These are phyloP conservation scores for Globisporangium recalcitrans DNA, from an alignment of 352 stramenopile genomes.

Conservation along the genomic window DNA sequence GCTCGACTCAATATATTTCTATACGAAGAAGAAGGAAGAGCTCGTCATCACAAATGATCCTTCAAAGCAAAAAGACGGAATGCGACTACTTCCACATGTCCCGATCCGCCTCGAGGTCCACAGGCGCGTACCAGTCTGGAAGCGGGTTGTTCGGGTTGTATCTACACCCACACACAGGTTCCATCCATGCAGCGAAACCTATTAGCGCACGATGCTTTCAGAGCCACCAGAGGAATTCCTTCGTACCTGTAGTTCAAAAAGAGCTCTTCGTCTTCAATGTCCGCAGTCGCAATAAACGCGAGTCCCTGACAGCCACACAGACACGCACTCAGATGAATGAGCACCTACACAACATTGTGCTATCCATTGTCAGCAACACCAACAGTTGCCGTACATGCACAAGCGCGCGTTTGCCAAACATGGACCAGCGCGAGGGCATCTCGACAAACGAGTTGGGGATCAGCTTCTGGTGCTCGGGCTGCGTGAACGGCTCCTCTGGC, in stretches of 20 bases:
- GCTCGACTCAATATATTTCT: slow-evolving; percentile 12
- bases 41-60: neutral
- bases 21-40: neutral
- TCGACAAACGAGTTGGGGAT: slow-evolving; percentile 84
- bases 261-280: slow-evolving; percentile 83
- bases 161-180: slow-evolving; percentile 20
- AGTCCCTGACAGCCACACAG: slow-evolving; percentile 37
- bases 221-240: neutral
- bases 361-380: neutral
- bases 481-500: slow-evolving; percentile 65
- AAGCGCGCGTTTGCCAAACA: slow-evolving; percentile 81
- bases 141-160: slow-evolving; percentile 75
- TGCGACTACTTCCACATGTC: slow-evolving; percentile 73
- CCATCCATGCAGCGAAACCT: neutral
- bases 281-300: slow-evolving; percentile 63
- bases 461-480: slow-evolving; percentile 46
- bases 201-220: neutral
- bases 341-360: neutral
- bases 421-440: slow-evolving; percentile 69
- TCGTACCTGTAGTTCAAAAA: slow-evolving; percentile 73
- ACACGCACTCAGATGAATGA: neutral
- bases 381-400: slow-evolving; percentile 51
- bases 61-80: neutral
- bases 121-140: slow-evolving; percentile 79
- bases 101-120: slow-evolving; percentile 73